Evolutionary conservation across 208 protist species (phyloP).

Genomic region (Leishmania lainsoni): DNA sequence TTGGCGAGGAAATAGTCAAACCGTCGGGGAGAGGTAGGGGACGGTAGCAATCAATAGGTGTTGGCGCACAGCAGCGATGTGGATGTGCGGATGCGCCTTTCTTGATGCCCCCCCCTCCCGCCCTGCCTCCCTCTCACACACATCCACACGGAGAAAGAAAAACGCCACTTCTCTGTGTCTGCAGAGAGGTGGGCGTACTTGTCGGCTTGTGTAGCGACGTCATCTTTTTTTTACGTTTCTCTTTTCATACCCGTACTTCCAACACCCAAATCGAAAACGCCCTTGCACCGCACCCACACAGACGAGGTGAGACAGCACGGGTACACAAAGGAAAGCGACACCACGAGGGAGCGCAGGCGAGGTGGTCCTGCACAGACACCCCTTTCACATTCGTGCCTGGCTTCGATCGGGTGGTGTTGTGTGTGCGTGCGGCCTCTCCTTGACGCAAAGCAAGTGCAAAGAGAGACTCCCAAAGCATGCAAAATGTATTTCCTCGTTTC

Average conservation of each 20-base stretch:
- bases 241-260: neutral
- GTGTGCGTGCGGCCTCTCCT: neutral
- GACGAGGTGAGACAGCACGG: neutral
- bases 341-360: neutral
- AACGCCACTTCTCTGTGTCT: neutral
- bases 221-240: neutral
- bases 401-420: neutral
- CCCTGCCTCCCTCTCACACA: neutral
- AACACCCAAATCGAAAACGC: neutral
- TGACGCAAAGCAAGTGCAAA: neutral
- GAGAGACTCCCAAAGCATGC: no score
- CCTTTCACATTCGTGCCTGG: neutral
- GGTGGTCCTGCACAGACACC: neutral
- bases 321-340: neutral
- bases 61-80: neutral
- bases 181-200: neutral
- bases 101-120: neutral
- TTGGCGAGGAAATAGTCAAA: neutral
- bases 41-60: neutral
- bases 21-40: neutral
- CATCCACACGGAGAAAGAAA: neutral
- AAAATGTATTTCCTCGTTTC: neutral
- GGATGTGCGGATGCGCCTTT: neutral
- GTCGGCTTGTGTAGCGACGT: neutral
- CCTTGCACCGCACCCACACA: neutral